phyloP scores from a whole-genome alignment of 148 eudicot species.

The Polygonum maritimum region DNA sequence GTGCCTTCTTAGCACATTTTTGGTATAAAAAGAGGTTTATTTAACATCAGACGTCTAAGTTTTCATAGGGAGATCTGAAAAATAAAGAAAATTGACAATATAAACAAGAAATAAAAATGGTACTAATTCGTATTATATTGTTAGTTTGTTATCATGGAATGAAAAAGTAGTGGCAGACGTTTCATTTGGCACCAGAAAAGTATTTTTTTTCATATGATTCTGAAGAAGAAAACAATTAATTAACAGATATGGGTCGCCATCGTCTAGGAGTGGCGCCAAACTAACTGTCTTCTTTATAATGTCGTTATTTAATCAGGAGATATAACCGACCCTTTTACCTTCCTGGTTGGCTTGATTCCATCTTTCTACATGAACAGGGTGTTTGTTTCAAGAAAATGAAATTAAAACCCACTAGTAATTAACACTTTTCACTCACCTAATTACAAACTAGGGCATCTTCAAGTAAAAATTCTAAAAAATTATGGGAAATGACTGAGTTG shows the following conservation, averaged over 20 bases:
- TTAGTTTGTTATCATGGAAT: not conserved
- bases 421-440: no score
- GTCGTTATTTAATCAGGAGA: not conserved
- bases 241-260: conserved; percentile 9
- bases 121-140: not conserved
- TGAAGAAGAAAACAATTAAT: conserved; percentile 3
- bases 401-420: not conserved
- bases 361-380: not conserved
- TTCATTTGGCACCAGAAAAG: not conserved
- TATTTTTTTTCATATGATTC: not conserved
- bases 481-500: not conserved
- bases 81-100: not conserved
- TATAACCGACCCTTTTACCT: not conserved
- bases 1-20: not conserved
- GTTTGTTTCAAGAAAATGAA: not conserved
- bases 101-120: not conserved
- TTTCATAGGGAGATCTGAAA: not conserved
- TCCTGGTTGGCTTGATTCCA: not conserved
- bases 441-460: no score
- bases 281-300: conserved; percentile 2
- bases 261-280: conserved; percentile 5
- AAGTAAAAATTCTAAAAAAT: no score
- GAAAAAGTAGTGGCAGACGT: not conserved
- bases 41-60: not conserved
- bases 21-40: not conserved